phyloP scores from a whole-genome alignment of 768 basidiomycete species.

The Calocybe gangraenosa region DNA sequence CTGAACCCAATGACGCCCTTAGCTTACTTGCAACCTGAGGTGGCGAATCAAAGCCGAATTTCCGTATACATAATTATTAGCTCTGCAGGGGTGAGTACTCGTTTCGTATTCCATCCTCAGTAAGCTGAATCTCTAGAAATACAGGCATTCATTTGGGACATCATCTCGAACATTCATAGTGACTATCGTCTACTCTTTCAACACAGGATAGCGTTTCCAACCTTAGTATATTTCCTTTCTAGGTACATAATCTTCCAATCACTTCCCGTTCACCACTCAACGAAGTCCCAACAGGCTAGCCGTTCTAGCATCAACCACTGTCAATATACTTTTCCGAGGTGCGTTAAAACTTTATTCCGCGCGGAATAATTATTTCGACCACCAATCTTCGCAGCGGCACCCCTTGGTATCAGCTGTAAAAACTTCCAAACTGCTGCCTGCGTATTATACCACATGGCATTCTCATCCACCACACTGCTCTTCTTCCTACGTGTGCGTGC shows the following conservation, averaged over 20 bases:
- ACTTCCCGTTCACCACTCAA: neutral
- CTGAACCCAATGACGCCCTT: neutral
- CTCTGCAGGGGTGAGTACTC: too few species aligned
- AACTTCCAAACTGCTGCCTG: neutral
- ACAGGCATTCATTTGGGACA: slow-evolving; percentile 6
- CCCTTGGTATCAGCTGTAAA: slow-evolving; percentile 17
- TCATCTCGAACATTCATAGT: slow-evolving; percentile 1
- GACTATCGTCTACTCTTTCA: slow-evolving; percentile 1
- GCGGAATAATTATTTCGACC: too few species aligned
- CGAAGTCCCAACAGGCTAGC: neutral
- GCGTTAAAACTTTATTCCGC: neutral
- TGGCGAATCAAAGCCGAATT: neutral
- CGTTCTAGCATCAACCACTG: neutral
- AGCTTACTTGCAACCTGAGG: neutral
- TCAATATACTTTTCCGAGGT: neutral
- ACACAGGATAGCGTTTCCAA: neutral
- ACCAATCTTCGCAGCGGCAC: slow-evolving; percentile 2
- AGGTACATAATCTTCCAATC: neutral
- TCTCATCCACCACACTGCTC: slow-evolving; percentile 1
- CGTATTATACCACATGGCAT: slow-evolving; percentile 1
- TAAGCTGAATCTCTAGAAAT: neutral
- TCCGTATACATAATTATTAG: neutral
- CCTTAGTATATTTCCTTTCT: slow-evolving; percentile 4
- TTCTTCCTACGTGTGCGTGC: slow-evolving; percentile 2
- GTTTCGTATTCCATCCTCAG: too few species aligned